phyloP scores from a whole-genome alignment of 164 flowering plant species.

The Vitis rotundifolia region DNA sequence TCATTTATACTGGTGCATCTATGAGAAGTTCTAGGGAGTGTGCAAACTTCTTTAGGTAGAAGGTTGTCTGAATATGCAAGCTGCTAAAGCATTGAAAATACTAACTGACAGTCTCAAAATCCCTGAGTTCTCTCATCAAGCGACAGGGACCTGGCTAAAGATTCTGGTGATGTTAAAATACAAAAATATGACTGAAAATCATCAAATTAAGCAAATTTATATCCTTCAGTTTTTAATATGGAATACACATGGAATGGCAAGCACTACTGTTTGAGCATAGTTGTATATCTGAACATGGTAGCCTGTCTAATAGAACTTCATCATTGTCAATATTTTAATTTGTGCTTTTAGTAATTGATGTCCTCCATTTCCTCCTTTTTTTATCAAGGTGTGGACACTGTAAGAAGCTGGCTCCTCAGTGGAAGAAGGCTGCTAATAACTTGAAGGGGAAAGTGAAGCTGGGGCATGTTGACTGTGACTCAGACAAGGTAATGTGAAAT shows the following conservation, averaged over 20 bases:
- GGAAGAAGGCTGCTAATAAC: constrained; percentile 93
- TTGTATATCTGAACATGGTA: too few species aligned
- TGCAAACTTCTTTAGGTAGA: not conserved
- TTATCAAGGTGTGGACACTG: constrained; percentile 96
- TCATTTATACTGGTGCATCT: not conserved
- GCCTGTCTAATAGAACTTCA: not conserved
- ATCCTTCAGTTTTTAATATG: too few species aligned
- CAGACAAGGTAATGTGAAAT: constrained; percentile 60
- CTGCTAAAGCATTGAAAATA: not conserved
- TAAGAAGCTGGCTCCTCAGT: constrained; percentile 95
- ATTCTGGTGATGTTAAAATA: too few species aligned
- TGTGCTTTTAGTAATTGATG: constrained; percentile 2
- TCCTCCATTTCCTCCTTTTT: not conserved
- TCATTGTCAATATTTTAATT: not conserved
- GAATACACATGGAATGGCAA: too few species aligned
- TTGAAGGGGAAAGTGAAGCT: constrained; percentile 92
- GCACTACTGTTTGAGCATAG: too few species aligned
- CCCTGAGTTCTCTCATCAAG: not conserved
- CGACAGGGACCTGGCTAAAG: too few species aligned
- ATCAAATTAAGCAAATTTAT: too few species aligned
- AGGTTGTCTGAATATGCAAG: not conserved
- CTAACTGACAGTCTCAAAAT: not conserved
- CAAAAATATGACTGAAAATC: too few species aligned
- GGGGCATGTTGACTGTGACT: constrained; percentile 94
- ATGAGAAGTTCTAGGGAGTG: not conserved